Evolutionary conservation across 1,284 basidiomycete species (phyloP).

Genomic region (Malassezia equina): DNA sequence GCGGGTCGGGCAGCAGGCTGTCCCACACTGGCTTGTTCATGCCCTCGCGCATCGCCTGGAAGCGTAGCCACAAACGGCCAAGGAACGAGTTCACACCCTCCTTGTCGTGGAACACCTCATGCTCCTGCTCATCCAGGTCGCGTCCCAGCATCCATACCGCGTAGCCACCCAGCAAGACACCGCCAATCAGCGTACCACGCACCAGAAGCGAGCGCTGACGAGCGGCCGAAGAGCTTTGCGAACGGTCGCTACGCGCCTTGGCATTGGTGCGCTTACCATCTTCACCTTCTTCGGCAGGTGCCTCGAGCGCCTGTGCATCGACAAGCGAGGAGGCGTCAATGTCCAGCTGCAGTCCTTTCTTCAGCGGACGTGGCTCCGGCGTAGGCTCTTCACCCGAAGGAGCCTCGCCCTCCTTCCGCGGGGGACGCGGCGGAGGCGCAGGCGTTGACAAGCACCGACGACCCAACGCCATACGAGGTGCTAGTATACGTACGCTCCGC

Average conservation of each 20-base stretch:
- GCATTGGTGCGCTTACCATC: conserved; percentile 7
- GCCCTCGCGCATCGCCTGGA: conserved; percentile 29
- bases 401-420: neutral
- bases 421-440: neutral
- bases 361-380: neutral
- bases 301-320: conserved; percentile 5
- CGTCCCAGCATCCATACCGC: conserved; percentile 18
- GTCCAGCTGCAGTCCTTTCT: conserved; percentile 6
- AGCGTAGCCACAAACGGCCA: conserved; percentile 33
- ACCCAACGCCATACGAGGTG: neutral
- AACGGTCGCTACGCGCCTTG: conserved; percentile 9
- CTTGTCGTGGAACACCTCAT: conserved; percentile 15
- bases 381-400: neutral
- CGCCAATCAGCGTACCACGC: conserved; percentile 4
- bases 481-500: neutral
- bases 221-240: neutral
- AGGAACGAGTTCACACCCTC: conserved; percentile 26
- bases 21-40: conserved; percentile 63
- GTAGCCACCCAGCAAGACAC: conserved; percentile 3
- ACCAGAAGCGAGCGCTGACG: neutral
- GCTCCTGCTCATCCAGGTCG: conserved; percentile 17
- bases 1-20: conserved; percentile 76
- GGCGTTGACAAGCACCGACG: neutral
- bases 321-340: conserved; percentile 15
- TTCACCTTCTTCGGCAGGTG: conserved; percentile 7